Evolutionary conservation across 176 grass and related monocot species (phyloP).

Genomic region (Echinochloa phyllopogon): DNA sequence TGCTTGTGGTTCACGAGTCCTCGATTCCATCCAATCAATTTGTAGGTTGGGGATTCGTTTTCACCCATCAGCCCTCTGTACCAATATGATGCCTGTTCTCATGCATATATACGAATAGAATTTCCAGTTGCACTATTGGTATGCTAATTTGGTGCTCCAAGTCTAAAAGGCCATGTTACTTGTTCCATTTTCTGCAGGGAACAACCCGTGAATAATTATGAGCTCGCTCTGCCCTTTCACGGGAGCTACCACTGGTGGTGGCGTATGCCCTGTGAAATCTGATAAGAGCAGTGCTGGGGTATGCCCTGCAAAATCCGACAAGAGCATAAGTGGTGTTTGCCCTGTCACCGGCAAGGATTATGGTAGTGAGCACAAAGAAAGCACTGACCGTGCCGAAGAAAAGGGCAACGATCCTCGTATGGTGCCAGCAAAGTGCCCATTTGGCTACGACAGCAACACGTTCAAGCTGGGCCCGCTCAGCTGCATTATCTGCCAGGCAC

Average conservation of each 20-base stretch:
- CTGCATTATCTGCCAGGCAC: slow-evolving; percentile 89
- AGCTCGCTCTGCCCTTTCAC: slow-evolving; percentile 50
- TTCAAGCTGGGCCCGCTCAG: slow-evolving; percentile 97
- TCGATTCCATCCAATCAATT: not conserved
- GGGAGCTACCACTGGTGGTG: not conserved
- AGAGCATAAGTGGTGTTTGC: slow-evolving; percentile 47
- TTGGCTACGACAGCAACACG: slow-evolving; percentile 84
- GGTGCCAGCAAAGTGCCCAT: slow-evolving; percentile 85
- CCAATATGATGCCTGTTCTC: not conserved
- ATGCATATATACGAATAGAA: not conserved
- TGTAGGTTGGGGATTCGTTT: not conserved
- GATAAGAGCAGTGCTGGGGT: slow-evolving; percentile 25
- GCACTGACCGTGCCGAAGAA: slow-evolving; percentile 17
- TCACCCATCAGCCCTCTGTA: not conserved
- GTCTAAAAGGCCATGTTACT: not conserved
- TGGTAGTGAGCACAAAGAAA: slow-evolving; percentile 32
- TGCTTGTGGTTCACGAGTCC: not conserved
- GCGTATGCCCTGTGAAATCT: slow-evolving; percentile 42
- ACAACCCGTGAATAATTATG: slow-evolving; percentile 13
- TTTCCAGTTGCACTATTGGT: not conserved
- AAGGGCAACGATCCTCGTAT: slow-evolving; percentile 44
- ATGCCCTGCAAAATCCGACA: slow-evolving; percentile 52
- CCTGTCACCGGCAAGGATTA: slow-evolving; percentile 56
- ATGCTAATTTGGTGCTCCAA: not conserved
- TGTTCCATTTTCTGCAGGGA: slow-evolving; percentile 21